A percentile compares a stretch with the other conserved stretches of the same genome.
Evolutionary conservation across 305 asterid genomes (phyloP).

Genomic region (Fraxinus ornus): DNA sequence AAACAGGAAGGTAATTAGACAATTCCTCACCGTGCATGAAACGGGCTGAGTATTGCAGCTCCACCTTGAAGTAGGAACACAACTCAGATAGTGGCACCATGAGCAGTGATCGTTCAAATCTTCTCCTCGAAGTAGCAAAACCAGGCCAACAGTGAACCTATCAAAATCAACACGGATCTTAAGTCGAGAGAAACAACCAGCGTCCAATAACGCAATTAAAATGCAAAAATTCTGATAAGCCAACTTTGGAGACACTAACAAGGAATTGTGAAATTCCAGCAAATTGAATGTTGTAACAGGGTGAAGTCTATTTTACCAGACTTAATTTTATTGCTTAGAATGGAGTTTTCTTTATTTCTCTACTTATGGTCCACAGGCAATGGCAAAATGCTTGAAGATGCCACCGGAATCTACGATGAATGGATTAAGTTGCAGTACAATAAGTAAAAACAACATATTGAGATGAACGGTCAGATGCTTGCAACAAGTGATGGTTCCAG

Average conservation of each 20-base stretch:
- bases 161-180: background rate
- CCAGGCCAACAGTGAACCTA: constrained; percentile 54
- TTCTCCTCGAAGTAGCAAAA: constrained; percentile 54
- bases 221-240: background rate
- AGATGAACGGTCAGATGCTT: background rate
- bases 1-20: background rate
- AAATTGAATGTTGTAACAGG: background rate
- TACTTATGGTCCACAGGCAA: background rate
- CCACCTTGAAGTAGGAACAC: constrained; percentile 64
- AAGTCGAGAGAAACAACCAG: background rate
- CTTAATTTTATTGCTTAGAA: background rate
- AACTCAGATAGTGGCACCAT: constrained; percentile 69
- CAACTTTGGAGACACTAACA: background rate
- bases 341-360: background rate
- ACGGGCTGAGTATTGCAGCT: constrained; percentile 52
- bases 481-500: background rate
- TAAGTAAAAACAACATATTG: background rate
- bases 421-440: background rate
- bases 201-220: background rate
- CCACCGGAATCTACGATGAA: background rate
- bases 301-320: background rate
- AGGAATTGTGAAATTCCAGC: background rate
- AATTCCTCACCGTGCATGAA: constrained; percentile 45
- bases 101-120: constrained; percentile 59
- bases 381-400: background rate